Evolutionary conservation across 192 early-diverging fungal genomes (phyloP), one percentile per base, ranked within the genome.

Genomic region (Paraglomus occultum): DNA sequence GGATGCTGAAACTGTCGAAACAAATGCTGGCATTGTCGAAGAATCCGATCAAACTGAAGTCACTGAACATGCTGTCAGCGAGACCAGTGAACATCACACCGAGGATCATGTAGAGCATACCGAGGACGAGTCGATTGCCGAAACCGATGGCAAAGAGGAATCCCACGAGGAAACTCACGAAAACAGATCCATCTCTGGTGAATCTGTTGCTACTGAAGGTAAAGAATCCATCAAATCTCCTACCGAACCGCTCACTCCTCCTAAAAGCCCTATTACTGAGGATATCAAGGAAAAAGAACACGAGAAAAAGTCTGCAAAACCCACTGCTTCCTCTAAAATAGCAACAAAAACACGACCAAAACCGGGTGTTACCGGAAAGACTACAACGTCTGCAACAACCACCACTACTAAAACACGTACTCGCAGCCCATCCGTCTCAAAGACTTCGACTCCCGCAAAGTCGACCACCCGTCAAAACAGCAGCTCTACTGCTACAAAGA

Each of bases 191-290:
- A 17, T 40, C n/a, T 52, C 64, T 14, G 64, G 50, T 22, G 64
- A 67, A 51, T 67, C 49, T 8, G 38, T 52, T 17, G 43, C 49
- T 5, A 40, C 12, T 3, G 18, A 51, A 10, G 11, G 8, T 23
- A 40, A 52, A 52, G 39, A 38, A 15, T 17, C 39, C 22, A 39
- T 3, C 10, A 17, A 14, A 15, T 40, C 17, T 43, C 15, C 52
- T 14, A 10, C 17, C 8, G 67, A 53, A 46, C 51, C 51, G 23
- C 47, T 69, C 52, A 69, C 67, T 20, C 67, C 67, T 43, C 67
- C 67, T 7, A 69, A 69, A 69, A 69, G 67, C 57, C 67, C 67
- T 20, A 55, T 44, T 14, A 54, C 42, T 55, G 50, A 69, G 57
- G 50, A 69, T 18, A 39, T 57, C 17, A 57, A 57, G 38, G 17